Evolutionary conservation across 495 filamentous ascomycete genomes (phyloP).

Genomic region (Pyrenula aspistea): DNA sequence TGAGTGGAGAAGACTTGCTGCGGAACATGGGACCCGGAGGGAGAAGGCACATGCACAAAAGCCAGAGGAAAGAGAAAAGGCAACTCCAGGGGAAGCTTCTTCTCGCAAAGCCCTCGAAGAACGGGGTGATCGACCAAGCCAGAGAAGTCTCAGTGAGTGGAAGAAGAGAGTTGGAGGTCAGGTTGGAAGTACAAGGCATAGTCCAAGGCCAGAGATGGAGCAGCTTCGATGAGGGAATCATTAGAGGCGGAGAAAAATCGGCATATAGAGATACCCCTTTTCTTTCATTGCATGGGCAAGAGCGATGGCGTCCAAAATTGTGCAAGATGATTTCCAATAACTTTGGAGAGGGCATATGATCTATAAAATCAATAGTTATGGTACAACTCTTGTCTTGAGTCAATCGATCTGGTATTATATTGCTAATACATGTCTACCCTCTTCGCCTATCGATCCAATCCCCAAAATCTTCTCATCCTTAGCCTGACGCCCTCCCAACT

Average conservation of each 20-base stretch:
- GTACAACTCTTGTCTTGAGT: too few species aligned
- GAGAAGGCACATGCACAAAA: not conserved
- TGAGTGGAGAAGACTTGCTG: not conserved
- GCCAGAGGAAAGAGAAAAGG: not conserved
- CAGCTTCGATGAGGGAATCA: not conserved
- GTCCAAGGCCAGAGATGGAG: not conserved
- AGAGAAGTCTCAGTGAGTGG: not conserved
- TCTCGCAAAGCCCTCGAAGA: not conserved
- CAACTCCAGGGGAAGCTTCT: not conserved
- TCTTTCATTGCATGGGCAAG: not conserved
- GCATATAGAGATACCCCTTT: not conserved
- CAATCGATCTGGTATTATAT: too few species aligned
- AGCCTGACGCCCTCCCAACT: conserved; percentile 81
- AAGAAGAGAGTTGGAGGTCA: not conserved
- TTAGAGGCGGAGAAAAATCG: not conserved
- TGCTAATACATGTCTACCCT: too few species aligned
- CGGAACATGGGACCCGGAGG: not conserved
- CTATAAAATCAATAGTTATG: too few species aligned
- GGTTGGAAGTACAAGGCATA: not conserved
- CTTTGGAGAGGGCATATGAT: not conserved
- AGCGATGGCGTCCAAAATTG: not conserved
- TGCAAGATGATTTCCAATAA: not conserved
- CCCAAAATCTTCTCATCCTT: conserved; percentile 51
- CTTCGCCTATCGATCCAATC: conserved; percentile 24
- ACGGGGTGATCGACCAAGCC: not conserved